Base-by-base conservation (phyloP, 352 stramenopile genomes). In the Sclerospora graminicola region DNA sequence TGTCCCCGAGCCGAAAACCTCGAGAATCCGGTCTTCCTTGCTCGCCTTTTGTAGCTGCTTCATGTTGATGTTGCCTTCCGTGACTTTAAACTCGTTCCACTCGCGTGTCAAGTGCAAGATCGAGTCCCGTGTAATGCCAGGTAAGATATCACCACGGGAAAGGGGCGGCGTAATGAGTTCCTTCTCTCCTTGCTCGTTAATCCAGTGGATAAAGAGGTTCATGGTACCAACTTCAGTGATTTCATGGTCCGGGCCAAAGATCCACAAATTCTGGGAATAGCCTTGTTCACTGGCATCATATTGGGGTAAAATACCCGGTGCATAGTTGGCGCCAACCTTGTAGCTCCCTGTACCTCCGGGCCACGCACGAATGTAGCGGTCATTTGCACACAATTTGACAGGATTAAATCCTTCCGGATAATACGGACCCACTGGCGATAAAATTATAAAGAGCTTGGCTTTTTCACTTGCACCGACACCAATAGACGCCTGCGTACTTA, bases 161-260 rank as follows among this genome's bases (percentile, higher is more conserved):
- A 99, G 81, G 14, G 96, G 90, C 11, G 95, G 79, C 8, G 96
- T 99, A 21, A 98, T 84, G 7, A 99, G 72, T 58, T 98, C 94
- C 51, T 90, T 80, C 48, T 89, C 78, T 45, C 84, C 88, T 5
- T 96, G 57, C 45, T 96, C 81, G 54, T 98, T 97, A 38, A 78
- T 74, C 70, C 90, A 91, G 57, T 97, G 83, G 55, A 98, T 89
- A 60, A 99, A 98, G 30, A 99, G 71, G 71, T 99, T 99, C 96
- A 99, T 99, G 2, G 94, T 94, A 38, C 95, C 95, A 14, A 87
- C 80, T 54, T 92, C 80, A 2, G 80, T 92, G 41, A 92, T 81
- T 18, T 87, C 66, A 48, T 97, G 72, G 35, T 98, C 80, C 0
- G 91, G 73, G 8, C 94, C 93, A 63, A 97, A 98, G 46, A 98